phyloP scores from a whole-genome alignment of 768 basidiomycete species.

The Kwoniella botswanensis region DNA sequence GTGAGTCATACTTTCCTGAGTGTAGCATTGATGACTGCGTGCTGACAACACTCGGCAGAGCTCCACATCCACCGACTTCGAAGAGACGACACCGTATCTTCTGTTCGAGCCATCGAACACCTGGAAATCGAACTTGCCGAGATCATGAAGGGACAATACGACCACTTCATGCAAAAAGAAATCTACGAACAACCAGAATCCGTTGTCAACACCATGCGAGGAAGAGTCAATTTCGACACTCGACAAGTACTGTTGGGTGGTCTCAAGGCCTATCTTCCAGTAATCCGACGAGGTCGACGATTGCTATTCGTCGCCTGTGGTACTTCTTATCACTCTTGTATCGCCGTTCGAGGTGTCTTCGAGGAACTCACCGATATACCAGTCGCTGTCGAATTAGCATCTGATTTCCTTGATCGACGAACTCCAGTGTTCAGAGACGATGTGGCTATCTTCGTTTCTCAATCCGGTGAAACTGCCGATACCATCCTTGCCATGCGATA shows the following conservation, averaged over 20 bases:
- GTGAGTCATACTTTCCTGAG: conserved; percentile 25
- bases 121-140: conserved; percentile 99
- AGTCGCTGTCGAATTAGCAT: conserved; percentile 93
- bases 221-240: conserved; percentile 96
- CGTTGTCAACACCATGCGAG: conserved; percentile 99
- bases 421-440: conserved; percentile 99
- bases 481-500: conserved; percentile 95
- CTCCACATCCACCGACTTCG: conserved; percentile 98
- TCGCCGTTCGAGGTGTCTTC: conserved; percentile 96
- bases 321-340: conserved; percentile 94
- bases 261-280: conserved; percentile 89
- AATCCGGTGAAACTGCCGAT: conserved; percentile 98
- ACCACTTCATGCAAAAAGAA: conserved; percentile 99
- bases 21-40: background rate
- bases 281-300: conserved; percentile 90
- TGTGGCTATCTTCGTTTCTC: conserved; percentile 92
- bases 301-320: conserved; percentile 99
- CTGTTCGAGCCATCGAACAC: conserved; percentile 94
- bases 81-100: conserved; percentile 72
- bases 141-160: conserved; percentile 99
- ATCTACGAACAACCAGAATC: conserved; percentile 98
- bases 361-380: conserved; percentile 99
- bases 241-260: conserved; percentile 92
- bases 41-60: conserved; percentile 60
- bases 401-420: conserved; percentile 97